These are phyloP conservation scores for Aspergillus hiratsukae DNA, from an alignment of 2,329 filamentous ascomycete species.

Conservation along the genomic window DNA sequence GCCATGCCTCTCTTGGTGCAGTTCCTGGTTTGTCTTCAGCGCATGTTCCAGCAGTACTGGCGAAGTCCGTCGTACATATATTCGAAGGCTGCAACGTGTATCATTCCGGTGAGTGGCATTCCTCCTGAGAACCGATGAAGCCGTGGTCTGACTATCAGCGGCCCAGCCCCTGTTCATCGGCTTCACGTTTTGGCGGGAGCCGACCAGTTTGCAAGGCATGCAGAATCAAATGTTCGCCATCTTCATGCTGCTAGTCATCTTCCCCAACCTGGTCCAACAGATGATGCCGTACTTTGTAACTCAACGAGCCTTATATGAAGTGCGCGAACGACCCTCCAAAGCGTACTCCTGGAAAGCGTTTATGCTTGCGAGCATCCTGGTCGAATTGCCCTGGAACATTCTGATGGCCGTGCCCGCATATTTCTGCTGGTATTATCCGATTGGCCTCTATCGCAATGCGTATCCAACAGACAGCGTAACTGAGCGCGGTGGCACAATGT, in stretches of 20 bases:
- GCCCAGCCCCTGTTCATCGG: conserved; percentile 68
- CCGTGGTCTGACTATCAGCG: background rate
- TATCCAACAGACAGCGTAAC: conserved; percentile 29
- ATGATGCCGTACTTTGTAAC: conserved; percentile 55
- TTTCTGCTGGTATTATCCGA: conserved; percentile 63
- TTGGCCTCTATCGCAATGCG: conserved; percentile 42
- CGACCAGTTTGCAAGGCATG: conserved; percentile 70
- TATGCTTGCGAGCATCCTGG: conserved; percentile 62
- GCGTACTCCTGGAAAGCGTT: conserved; percentile 69
- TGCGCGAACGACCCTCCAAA: conserved; percentile 57
- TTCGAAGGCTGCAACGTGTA: conserved; percentile 67
- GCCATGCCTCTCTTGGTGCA: conserved; percentile 68
- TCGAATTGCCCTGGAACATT: conserved; percentile 62
- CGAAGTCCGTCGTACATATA: conserved; percentile 83
- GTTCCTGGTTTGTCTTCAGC: conserved; percentile 61
- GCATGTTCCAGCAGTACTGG: conserved; percentile 88
- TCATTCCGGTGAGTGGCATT: conserved; percentile 59
- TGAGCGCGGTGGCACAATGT: conserved; percentile 58
- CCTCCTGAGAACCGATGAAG: conserved; percentile 26
- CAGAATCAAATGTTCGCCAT: conserved; percentile 87
- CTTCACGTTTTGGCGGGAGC: conserved; percentile 71
- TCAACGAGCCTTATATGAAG: conserved; percentile 53
- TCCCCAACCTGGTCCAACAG: conserved; percentile 51
- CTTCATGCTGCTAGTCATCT: conserved; percentile 76
- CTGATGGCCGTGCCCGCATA: conserved; percentile 56